These are phyloP conservation scores for Colletotrichum viniferum DNA, from an alignment of 2,329 filamentous ascomycete genomes.

Conservation along the genomic window DNA sequence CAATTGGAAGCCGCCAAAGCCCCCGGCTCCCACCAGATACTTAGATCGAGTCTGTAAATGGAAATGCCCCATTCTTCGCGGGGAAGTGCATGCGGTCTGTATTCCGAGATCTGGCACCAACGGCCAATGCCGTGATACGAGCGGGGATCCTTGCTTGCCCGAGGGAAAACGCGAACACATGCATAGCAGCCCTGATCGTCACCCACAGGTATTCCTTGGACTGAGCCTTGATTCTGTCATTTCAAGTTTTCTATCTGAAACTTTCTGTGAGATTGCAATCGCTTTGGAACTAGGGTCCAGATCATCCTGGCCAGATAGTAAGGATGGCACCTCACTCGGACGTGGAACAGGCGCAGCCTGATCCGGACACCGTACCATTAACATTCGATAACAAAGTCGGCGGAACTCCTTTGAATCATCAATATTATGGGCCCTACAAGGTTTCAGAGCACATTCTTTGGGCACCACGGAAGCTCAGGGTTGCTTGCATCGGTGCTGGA, in stretches of 20 bases:
- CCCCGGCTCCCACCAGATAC: not conserved
- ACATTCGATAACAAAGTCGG: not conserved
- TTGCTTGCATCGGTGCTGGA: constrained; percentile 11
- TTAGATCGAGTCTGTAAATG: not conserved
- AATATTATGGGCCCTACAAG: not conserved
- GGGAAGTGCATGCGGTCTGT: not conserved
- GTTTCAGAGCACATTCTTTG: not conserved
- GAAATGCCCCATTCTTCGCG: not conserved
- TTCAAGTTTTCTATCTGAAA: not conserved
- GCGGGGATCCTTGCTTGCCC: not conserved
- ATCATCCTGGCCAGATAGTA: not conserved
- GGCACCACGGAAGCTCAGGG: not conserved
- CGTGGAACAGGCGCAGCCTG: not conserved
- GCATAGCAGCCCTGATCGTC: not conserved
- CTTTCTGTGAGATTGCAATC: not conserved
- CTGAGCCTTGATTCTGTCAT: not conserved
- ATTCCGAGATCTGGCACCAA: not conserved
- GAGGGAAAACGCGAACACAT: not conserved
- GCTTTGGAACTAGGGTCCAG: not conserved
- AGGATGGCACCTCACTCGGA: not conserved
- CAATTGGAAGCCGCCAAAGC: not conserved
- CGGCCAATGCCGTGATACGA: not conserved
- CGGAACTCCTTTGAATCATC: not conserved
- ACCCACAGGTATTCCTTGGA: not conserved
- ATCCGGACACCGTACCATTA: not conserved